Base-by-base conservation (phyloP, 768 basidiomycete species). In the Epithele typhae region DNA sequence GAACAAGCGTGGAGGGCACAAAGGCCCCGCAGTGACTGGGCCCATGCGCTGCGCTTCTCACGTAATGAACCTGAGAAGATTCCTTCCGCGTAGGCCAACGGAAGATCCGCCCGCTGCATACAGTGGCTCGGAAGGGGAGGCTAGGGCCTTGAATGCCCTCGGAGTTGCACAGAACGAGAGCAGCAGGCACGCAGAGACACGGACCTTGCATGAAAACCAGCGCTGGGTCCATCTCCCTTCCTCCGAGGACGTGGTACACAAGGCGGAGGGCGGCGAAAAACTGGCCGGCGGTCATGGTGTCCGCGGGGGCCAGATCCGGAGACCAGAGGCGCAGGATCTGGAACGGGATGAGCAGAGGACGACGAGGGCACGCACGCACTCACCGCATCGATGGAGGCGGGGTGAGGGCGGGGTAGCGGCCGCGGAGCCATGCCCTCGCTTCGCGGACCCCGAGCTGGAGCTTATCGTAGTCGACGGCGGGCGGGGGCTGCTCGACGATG, bases 141-240 rank as follows among this genome's bases (percentile, higher is more conserved):
- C 8, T 30, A 30, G 8, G 7, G 27, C 27, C 14, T 30, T 7
- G 14, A 30, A 14, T 7, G 27, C 8, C 27, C 27, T 30, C 27
- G 27, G 27, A 14, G 27, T 7, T 30, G 27, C n/a, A n/a, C n/a
- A n/a, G n/a, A n/a, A n/a, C n/a, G n/a, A n/a, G n/a, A n/a, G n/a
- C n/a, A n/a, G 8, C 3, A 9, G 4, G 11, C 35, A 25, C 4
- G n/a, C n/a, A 24, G n/a, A 21, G 14, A 9, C 11, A 65, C 77
- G 49, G 54, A 87, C 88, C 81, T 71, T 91, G 88, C 1, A 84
- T 74, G 53, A 91, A 91, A 0, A 83, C 86, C 23, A 90, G 72
- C 6, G 70, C 69, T 36, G 79, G 68, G 48, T 90, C 86, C 2
- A 86, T 63, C 7, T 77, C 73, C 47, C 76, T 78, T 10, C 86